Evolutionary conservation across 768 basidiomycete genomes (phyloP).

Genomic region (Amanita rubescens): DNA sequence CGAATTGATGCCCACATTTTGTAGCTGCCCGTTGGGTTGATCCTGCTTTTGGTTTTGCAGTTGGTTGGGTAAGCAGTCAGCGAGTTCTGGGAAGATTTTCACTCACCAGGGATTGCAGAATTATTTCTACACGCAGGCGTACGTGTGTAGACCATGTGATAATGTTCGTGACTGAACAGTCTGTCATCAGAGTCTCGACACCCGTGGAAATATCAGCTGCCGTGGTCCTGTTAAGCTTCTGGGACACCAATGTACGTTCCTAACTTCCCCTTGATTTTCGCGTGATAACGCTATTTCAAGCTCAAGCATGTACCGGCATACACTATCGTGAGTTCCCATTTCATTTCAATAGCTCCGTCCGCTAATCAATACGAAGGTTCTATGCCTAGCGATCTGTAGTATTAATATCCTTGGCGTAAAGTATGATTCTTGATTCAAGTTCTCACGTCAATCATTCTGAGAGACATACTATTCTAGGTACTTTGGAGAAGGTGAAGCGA

Average conservation of each 20-base stretch:
- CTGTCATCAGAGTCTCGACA: conserved; percentile 44
- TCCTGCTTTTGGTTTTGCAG: conserved; percentile 50
- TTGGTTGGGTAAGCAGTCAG: conserved; percentile 38
- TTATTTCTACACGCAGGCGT: conserved; percentile 38
- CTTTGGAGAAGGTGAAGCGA: conserved; percentile 55
- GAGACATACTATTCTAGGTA: conserved; percentile 26
- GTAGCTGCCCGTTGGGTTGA: conserved; percentile 51
- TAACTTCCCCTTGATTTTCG: neutral
- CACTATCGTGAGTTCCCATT: conserved; percentile 30
- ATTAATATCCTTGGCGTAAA: conserved; percentile 71
- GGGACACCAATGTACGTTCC: conserved; percentile 51
- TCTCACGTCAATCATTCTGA: neutral
- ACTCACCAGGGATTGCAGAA: conserved; percentile 20
- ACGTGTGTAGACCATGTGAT: neutral
- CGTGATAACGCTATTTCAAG: conserved; percentile 19
- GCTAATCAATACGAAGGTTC: conserved; percentile 20
- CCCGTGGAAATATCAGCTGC: conserved; percentile 76
- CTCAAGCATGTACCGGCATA: conserved; percentile 45
- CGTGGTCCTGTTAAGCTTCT: conserved; percentile 61
- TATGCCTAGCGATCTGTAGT: conserved; percentile 48
- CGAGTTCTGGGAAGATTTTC: neutral
- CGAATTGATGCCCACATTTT: neutral
- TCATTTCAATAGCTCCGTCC: neutral
- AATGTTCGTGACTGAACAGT: neutral
- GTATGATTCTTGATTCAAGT: conserved; percentile 22